phyloP scores from a whole-genome alignment of 139 green algal genomes.

The Closterium sp. region DNA sequence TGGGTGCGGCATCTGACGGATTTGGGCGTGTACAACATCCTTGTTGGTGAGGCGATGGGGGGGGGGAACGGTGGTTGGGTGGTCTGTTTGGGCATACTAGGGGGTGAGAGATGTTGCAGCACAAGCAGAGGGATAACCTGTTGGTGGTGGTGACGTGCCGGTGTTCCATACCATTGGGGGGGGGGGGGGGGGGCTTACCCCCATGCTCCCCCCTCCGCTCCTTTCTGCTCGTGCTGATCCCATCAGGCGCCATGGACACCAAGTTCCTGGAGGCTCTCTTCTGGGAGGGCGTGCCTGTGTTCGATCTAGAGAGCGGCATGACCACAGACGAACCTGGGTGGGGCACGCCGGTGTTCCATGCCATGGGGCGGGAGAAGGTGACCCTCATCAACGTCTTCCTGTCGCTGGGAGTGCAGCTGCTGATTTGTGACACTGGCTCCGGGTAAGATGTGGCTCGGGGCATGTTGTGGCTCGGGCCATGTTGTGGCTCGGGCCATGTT shows the following conservation, averaged over 20 bases:
- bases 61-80: too few species aligned
- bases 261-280: conserved; percentile 70
- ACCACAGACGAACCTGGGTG: conserved; percentile 85
- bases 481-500: too few species aligned
- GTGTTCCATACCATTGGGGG: conserved; percentile 72
- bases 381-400: conserved; percentile 78
- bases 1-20: too few species aligned
- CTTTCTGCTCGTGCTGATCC: conserved; percentile 14
- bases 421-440: neutral
- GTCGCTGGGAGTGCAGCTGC: conserved; percentile 2
- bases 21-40: too few species aligned
- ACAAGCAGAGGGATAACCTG: conserved; percentile 59
- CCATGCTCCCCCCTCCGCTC: conserved; percentile 81
- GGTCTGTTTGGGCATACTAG: too few species aligned
- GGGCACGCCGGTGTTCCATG: conserved; percentile 85
- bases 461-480: too few species aligned
- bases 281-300: conserved; percentile 62
- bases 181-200: conserved; percentile 77
- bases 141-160: conserved; percentile 56
- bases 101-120: conserved; percentile 61
- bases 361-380: conserved; percentile 92
- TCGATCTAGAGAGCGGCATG: conserved; percentile 80
- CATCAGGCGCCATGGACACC: conserved; percentile 82
- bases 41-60: too few species aligned
- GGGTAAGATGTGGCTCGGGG: neutral